These are phyloP conservation scores for Fragaria vesca DNA, from an alignment of 306 rosid genomes.

Conservation along the genomic window DNA sequence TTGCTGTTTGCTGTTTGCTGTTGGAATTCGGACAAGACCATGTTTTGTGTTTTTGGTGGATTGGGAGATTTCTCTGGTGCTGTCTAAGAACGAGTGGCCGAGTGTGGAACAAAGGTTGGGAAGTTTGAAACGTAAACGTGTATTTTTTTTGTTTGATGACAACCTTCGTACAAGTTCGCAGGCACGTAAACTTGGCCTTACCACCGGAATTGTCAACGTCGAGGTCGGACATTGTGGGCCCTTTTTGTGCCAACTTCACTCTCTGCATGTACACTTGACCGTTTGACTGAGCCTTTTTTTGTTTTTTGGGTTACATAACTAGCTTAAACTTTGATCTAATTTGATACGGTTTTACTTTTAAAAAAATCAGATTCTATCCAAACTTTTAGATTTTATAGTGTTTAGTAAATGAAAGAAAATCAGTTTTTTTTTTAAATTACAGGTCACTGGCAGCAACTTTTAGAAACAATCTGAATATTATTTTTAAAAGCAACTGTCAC, in stretches of 20 bases:
- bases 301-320: neutral
- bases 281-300: neutral
- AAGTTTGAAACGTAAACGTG: neutral
- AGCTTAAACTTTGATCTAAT: no score
- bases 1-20: slow-evolving; percentile 27
- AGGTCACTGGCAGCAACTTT: no score
- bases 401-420: no score
- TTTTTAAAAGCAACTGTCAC: no score
- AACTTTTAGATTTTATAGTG: no score
- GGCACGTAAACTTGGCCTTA: neutral
- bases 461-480: no score
- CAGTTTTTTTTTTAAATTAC: no score
- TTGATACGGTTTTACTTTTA: no score
- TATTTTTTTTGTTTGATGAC: no score
- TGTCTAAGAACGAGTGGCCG: neutral
- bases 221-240: neutral
- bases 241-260: neutral
- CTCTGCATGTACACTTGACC: neutral
- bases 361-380: no score
- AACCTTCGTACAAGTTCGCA: no score
- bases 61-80: neutral
- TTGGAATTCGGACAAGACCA: neutral
- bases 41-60: neutral
- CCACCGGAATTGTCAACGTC: neutral
- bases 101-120: neutral